Evolutionary conservation across 2,329 filamentous ascomycete genomes (phyloP), one percentile per base, ranked within the genome.

Genomic region (Fusarium algeriense): DNA sequence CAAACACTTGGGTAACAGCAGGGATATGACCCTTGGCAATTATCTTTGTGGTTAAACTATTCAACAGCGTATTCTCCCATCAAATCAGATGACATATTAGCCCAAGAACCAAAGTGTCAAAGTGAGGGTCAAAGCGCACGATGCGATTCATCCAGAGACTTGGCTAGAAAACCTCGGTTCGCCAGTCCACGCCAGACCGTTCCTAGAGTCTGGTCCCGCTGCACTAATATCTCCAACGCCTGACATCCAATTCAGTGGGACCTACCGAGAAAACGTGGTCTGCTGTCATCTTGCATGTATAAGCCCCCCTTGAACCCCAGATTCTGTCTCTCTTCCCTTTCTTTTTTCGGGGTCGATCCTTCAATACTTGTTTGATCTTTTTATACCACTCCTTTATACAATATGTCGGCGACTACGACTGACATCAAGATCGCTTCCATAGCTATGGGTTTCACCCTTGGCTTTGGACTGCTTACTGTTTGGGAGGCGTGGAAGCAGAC

Each of bases 401-500:
- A 12, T 4, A 67, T 67, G 64, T 53, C 64, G 8, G 63, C 60
- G 17, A 35, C 63, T 11, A 76, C 52, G 0, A 60, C 45, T 30
- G 78, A 80, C 38, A 60, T 74, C 62, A 77, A 78, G 59, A 60
- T 80, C 5, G 78, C 78, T 23, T 76, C 77, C 15, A 66, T 80
- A 59, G 78, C 78, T 19, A 67, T 75, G 19, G 78, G 78, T 15
- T 80, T 80, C 61, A 78, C 80, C 15, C 63, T 84, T 38, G 82
- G 82, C n/a, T 84, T 84, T 65, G 83, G 83, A 0, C 79, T 80
- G 58, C 70, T 83, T 12, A 82, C 80, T 3, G 76, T 77, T 17
- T 82, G 81, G 80, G 81, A 81, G 65, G 83, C 81, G 7, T 76
- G 80, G 41, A 82, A 81, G 67, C 83, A 85, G 60, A 83, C 83